phyloP scores from a whole-genome alignment of 192 early-diverging fungal species.

The Ambispora gerdemannii region DNA sequence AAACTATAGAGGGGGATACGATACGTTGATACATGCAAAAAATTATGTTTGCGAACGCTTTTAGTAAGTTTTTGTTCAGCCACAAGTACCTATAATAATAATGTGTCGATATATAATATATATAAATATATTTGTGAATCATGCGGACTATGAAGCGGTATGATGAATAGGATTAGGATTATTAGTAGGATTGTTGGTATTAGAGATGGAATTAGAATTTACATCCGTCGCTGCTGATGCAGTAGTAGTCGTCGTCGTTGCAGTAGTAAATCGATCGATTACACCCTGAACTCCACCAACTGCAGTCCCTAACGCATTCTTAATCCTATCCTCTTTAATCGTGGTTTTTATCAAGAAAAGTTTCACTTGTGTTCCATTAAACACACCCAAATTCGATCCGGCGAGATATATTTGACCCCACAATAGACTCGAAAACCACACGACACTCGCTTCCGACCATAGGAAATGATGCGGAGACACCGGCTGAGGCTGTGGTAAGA shows the following conservation, averaged over 20 bases:
- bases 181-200: neutral
- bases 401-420: slow-evolving; percentile 70
- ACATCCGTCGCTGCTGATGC: neutral
- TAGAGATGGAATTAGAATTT: neutral
- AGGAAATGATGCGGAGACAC: slow-evolving; percentile 58
- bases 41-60: neutral
- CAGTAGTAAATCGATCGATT: neutral
- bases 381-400: slow-evolving; percentile 42
- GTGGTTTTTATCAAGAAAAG: neutral
- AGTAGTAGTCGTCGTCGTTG: neutral
- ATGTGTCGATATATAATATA: no score
- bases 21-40: neutral
- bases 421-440: slow-evolving; percentile 69
- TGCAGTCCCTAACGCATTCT: neutral
- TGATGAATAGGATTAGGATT: neutral
- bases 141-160: neutral
- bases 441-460: slow-evolving; percentile 58
- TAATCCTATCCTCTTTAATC: neutral
- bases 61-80: neutral
- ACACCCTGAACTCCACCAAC: neutral
- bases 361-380: slow-evolving; percentile 18
- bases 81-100: neutral
- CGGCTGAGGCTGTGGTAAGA: slow-evolving; percentile 47
- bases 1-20: no score
- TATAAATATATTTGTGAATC: no score